A percentile compares a stretch with the other conserved stretches of the same genome.
Evolutionary conservation across 2,329 filamentous ascomycete genomes (phyloP).

Genomic region (Pseudocercospora musae): DNA sequence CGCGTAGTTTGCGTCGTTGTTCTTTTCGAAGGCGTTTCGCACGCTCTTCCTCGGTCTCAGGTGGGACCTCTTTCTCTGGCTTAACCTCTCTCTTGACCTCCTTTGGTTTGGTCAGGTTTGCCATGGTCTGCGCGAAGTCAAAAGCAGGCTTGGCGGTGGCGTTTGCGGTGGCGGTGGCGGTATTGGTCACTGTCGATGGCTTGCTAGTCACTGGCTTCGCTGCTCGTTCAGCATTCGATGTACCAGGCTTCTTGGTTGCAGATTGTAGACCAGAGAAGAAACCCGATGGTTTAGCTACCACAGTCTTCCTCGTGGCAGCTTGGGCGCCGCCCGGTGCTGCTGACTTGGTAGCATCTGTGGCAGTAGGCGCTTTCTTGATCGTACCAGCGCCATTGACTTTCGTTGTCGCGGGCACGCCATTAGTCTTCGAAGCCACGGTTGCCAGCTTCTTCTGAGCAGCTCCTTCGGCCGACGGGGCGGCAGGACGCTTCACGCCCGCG

Average conservation of each 20-base stretch:
- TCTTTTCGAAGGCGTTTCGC: constrained; percentile 69
- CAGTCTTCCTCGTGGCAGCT: constrained; percentile 27
- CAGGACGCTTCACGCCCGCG: constrained; percentile 36
- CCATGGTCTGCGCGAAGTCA: constrained; percentile 40
- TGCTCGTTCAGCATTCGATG: constrained; percentile 28
- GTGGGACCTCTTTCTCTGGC: constrained; percentile 51
- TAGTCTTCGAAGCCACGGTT: constrained; percentile 22
- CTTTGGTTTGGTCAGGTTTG: constrained; percentile 52
- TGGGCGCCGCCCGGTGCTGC: constrained; percentile 18
- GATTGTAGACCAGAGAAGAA: constrained; percentile 48
- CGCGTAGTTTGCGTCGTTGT: constrained; percentile 64
- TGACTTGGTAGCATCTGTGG: constrained; percentile 18
- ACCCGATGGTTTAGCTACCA: constrained; percentile 44
- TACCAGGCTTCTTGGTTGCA: constrained; percentile 43
- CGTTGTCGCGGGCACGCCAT: constrained; percentile 18
- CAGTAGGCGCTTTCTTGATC: constrained; percentile 25
- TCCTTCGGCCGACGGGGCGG: constrained; percentile 22
- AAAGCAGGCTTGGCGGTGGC: constrained; percentile 33
- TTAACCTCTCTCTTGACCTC: constrained; percentile 49
- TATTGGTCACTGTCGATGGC: constrained; percentile 28
- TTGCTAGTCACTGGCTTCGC: constrained; percentile 28
- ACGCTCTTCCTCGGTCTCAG: constrained; percentile 67
- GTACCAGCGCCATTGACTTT: constrained; percentile 15
- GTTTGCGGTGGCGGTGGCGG: constrained; percentile 21
- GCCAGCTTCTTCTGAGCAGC: constrained; percentile 37